Base-by-base conservation (phyloP, 129 eudicot species). In the Gnaphalium uliginosum region DNA sequence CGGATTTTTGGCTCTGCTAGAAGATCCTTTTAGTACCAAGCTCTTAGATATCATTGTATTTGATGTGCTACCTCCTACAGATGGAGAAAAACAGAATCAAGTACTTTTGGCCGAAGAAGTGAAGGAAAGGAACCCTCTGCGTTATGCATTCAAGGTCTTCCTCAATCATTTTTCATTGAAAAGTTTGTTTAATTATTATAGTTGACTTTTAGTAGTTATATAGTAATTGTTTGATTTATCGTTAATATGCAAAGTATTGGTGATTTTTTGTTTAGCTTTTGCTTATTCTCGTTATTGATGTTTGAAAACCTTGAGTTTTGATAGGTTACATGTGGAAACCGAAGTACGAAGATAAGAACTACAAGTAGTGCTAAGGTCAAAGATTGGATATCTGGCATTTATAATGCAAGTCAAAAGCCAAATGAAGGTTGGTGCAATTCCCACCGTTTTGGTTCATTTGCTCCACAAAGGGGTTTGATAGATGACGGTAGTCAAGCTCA, bases 401-500 rank as follows among this genome's bases (percentile, higher is more conserved):
- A 91, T 78, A 85, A 80, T 74, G 85, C 89, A 25, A 87, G 86
- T 77, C 82, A 83, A 73, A 87, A 74, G 75, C 87, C 82, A 66
- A 60, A 74, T 46, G 98, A 90, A 83, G 87, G 96, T 26, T 89
- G 98, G 98, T 94, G 89, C 76, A 86, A 83, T 75, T 82, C 96
- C 63, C 96, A 94, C 54, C 93, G 96, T 62, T 94, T 88, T 87
- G 86, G 88, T 63, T 94, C 99, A 1, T 94, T 81, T 83, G 99
- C 99, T 39, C 96, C 99, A 25, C 79, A 73, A 61, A 89, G 99
- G 73, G 91, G 97, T 33, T 82, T 87, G 84, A 74, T 66, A 56
- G 94, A 87, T 60, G 96, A 91, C 66, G 87, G 92, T 14, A 89
- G 96, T 77, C 82, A 85, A 79, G 99, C 97, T 79, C 99, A 94